These are phyloP conservation scores for Fusarium graminum DNA, from an alignment of 2,329 filamentous ascomycete species.

Conservation along the genomic window DNA sequence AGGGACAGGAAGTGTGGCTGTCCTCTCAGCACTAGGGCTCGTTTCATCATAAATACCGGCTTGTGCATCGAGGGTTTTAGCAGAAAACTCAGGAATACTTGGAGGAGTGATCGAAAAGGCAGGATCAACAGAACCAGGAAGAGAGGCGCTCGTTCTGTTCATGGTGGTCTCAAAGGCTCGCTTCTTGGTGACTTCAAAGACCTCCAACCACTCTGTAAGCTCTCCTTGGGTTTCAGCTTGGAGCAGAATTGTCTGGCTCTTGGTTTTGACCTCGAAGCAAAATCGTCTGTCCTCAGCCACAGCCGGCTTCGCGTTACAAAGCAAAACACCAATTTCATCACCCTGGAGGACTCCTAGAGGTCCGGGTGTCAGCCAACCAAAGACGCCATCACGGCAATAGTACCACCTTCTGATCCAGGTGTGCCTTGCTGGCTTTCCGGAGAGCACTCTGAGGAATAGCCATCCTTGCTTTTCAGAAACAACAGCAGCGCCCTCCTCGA, in stretches of 20 bases:
- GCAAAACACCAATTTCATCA: slow-evolving; percentile 92
- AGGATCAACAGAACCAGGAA: slow-evolving; percentile 70
- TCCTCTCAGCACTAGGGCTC: slow-evolving; percentile 65
- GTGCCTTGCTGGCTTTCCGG: slow-evolving; percentile 91
- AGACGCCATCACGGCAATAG: slow-evolving; percentile 94
- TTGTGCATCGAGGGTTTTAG: slow-evolving; percentile 78
- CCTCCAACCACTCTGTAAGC: slow-evolving; percentile 93
- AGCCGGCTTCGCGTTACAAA: slow-evolving; percentile 92
- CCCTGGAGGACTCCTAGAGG: slow-evolving; percentile 91
- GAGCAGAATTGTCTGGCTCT: slow-evolving; percentile 87
- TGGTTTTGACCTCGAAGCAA: slow-evolving; percentile 99
- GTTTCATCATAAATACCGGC: slow-evolving; percentile 66
- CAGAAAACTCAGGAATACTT: slow-evolving; percentile 89
- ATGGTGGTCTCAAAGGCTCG: slow-evolving; percentile 84
- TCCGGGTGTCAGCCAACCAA: slow-evolving; percentile 91
- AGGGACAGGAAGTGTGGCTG: slow-evolving; percentile 73
- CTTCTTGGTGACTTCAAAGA: slow-evolving; percentile 94
- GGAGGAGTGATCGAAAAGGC: slow-evolving; percentile 95
- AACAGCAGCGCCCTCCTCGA: slow-evolving; percentile 62
- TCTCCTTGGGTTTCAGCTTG: slow-evolving; percentile 94
- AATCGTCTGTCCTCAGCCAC: slow-evolving; percentile 94
- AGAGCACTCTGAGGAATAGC: slow-evolving; percentile 85
- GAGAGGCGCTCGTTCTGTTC: slow-evolving; percentile 61
- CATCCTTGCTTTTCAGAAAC: slow-evolving; percentile 90
- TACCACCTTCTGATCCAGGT: slow-evolving; percentile 94